These are phyloP conservation scores for Colletotrichum musae DNA, from an alignment of 2,329 filamentous ascomycete species.

Conservation along the genomic window DNA sequence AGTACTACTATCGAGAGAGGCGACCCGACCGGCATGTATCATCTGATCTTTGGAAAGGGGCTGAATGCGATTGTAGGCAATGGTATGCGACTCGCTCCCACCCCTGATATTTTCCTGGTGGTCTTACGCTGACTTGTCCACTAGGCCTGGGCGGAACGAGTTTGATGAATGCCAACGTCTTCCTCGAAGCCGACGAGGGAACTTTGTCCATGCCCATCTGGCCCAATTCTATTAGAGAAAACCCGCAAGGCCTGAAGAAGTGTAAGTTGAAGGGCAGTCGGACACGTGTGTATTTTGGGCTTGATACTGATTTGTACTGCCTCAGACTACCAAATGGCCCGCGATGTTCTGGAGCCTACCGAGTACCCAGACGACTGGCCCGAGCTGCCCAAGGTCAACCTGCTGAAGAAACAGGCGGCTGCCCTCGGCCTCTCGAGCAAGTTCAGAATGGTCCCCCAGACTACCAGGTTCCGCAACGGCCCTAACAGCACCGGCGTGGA, in stretches of 20 bases:
- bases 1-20: constrained; percentile 61
- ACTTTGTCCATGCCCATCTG: constrained; percentile 69
- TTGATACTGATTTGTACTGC: constrained; percentile 4
- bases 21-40: constrained; percentile 74
- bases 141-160: constrained; percentile 75
- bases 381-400: constrained; percentile 68
- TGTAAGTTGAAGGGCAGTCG: constrained; percentile 59
- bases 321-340: constrained; percentile 70
- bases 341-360: constrained; percentile 70
- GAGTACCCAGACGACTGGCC: constrained; percentile 72
- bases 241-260: constrained; percentile 57
- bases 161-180: constrained; percentile 78
- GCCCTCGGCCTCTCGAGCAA: constrained; percentile 64
- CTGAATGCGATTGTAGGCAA: constrained; percentile 75
- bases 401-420: constrained; percentile 71
- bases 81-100: constrained; percentile 54
- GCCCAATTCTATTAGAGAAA: constrained; percentile 69
- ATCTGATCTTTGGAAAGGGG: constrained; percentile 73
- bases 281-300: neutral
- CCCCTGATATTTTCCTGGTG: neutral
- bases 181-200: constrained; percentile 70
- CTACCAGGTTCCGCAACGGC: constrained; percentile 73
- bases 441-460: constrained; percentile 71
- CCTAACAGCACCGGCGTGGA: constrained; percentile 75
- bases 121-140: constrained; percentile 13